Evolutionary conservation across 345 rosid species (phyloP).

Genomic region (Aurinia saxatilis): DNA sequence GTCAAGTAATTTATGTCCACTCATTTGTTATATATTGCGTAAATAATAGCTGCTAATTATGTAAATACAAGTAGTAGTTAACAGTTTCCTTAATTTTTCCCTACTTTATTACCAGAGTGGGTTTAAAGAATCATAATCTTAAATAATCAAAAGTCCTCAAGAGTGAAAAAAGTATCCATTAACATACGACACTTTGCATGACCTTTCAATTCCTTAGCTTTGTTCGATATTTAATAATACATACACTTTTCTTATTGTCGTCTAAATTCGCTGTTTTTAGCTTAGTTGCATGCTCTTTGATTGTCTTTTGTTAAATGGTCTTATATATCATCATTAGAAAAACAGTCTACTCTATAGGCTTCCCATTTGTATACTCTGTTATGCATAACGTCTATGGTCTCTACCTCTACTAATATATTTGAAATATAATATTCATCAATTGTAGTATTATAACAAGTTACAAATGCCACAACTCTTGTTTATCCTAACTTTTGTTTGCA

Average conservation of each 20-base stretch:
- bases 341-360: no score
- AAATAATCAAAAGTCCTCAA: neutral
- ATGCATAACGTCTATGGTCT: neutral
- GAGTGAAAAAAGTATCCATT: neutral
- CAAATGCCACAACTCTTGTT: neutral
- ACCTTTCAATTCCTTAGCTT: neutral
- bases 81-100: neutral
- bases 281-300: neutral
- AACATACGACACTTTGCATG: neutral
- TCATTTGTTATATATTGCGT: neutral
- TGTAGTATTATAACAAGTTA: neutral
- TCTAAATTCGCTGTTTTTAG: neutral
- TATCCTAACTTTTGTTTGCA: neutral
- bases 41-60: neutral
- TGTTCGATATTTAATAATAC: neutral
- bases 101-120: neutral
- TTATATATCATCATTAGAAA: neutral
- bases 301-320: neutral
- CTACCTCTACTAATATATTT: neutral
- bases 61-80: neutral
- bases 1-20: constrained; percentile 11
- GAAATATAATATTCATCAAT: neutral
- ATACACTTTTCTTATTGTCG: neutral
- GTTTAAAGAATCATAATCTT: neutral
- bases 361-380: neutral